These are phyloP conservation scores for Lichenothelia convexa DNA, from an alignment of 495 filamentous ascomycete genomes.

Conservation along the genomic window DNA sequence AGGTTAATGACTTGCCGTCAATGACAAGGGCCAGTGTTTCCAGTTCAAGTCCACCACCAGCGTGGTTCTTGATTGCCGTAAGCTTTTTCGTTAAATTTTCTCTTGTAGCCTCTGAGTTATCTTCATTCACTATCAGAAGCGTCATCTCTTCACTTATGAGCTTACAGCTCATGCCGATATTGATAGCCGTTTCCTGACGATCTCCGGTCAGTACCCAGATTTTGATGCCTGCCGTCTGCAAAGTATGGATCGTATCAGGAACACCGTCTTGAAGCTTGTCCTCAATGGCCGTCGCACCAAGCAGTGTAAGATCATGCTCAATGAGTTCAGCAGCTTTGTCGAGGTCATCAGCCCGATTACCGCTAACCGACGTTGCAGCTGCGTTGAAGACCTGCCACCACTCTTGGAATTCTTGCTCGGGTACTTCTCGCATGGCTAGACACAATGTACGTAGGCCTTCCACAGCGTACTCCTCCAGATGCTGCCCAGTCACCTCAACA, in stretches of 20 bases:
- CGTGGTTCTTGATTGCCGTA: slow-evolving; percentile 64
- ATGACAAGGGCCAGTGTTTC: slow-evolving; percentile 91
- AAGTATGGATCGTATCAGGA: slow-evolving; percentile 93
- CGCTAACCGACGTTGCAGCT: slow-evolving; percentile 76
- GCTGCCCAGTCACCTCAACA: slow-evolving; percentile 71
- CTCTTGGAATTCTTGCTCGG: slow-evolving; percentile 75
- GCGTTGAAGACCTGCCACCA: slow-evolving; percentile 81
- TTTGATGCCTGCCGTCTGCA: slow-evolving; percentile 95
- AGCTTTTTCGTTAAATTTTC: slow-evolving; percentile 86
- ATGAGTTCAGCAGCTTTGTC: slow-evolving; percentile 96
- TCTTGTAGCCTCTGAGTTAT: slow-evolving; percentile 50
- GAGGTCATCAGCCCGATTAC: slow-evolving; percentile 81
- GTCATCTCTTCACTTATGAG: slow-evolving; percentile 98
- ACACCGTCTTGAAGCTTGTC: slow-evolving; percentile 95
- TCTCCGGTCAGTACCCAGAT: slow-evolving; percentile 98
- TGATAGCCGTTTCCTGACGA: slow-evolving; percentile 97
- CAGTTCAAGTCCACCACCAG: slow-evolving; percentile 50
- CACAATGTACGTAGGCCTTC: slow-evolving; percentile 93
- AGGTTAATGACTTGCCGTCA: slow-evolving; percentile 89
- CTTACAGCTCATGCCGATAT: slow-evolving; percentile 99
- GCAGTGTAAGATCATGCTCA: slow-evolving; percentile 73
- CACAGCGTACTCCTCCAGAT: slow-evolving; percentile 94
- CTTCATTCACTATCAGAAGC: slow-evolving; percentile 89
- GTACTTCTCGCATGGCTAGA: slow-evolving; percentile 83
- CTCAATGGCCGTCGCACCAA: slow-evolving; percentile 95